phyloP scores from a whole-genome alignment of 805 yeast genomes.

The Candida tammaniensis region DNA sequence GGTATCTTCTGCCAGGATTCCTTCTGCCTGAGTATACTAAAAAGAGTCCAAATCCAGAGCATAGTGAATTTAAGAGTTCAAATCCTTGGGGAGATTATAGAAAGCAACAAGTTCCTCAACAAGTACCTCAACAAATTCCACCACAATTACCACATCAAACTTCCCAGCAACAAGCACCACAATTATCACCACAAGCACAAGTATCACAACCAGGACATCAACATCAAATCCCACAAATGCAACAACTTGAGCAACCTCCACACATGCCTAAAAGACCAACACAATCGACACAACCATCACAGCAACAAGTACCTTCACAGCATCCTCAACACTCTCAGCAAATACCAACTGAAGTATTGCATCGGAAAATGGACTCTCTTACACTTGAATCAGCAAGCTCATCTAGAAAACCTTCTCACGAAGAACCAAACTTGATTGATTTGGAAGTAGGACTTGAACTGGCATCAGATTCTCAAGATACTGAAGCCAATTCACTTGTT shows the following conservation, averaged over 20 bases:
- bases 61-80: slow-evolving; percentile 8
- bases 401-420: slow-evolving; percentile 9
- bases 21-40: slow-evolving; percentile 1
- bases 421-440: slow-evolving; percentile 31
- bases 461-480: slow-evolving; percentile 5
- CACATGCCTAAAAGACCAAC: no score
- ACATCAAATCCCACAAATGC: no score
- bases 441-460: slow-evolving; percentile 31
- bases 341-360: not conserved
- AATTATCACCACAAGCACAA: slow-evolving; percentile 10
- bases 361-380: not conserved
- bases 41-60: not conserved
- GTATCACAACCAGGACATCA: no score
- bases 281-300: no score
- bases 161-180: slow-evolving; percentile 35
- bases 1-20: no score
- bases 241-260: no score
- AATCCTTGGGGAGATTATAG: slow-evolving; percentile 38
- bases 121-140: slow-evolving; percentile 7
- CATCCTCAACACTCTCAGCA: no score
- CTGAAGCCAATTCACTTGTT: slow-evolving; percentile 18
- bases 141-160: slow-evolving; percentile 26
- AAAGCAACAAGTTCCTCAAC: not conserved
- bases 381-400: not conserved
- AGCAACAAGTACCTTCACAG: not conserved